Conservation (phyloP, 2,329 filamentous ascomycete species). For the Coleophoma eucalyptorum region DNA sequence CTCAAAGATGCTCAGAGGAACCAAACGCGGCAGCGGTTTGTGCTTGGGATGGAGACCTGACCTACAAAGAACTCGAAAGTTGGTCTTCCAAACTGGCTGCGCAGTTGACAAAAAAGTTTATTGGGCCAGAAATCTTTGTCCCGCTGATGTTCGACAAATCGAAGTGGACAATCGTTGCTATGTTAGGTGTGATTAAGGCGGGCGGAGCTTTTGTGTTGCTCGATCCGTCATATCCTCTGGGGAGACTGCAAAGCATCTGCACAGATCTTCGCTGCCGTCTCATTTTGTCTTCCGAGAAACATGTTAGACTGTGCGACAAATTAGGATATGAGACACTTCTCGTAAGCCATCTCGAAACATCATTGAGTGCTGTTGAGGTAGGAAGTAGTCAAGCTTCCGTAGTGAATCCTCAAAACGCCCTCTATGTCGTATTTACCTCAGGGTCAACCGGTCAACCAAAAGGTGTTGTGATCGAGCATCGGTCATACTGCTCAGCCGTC, state of each 20-base stretch:
- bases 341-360: too few species aligned
- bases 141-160: conserved; percentile 28
- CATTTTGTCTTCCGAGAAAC: too few species aligned
- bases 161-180: conserved; percentile 20
- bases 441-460: conserved; percentile 25
- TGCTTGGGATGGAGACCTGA: neutral
- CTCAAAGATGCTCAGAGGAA: neutral
- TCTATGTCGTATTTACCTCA: conserved; percentile 19
- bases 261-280: too few species aligned
- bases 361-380: too few species aligned
- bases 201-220: conserved; percentile 26
- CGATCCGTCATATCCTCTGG: conserved; percentile 23
- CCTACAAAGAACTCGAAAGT: neutral
- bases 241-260: conserved; percentile 8
- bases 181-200: conserved; percentile 25
- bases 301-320: too few species aligned
- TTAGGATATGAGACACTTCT: too few species aligned
- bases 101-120: neutral
- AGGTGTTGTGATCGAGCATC: conserved; percentile 20
- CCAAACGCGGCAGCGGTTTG: neutral
- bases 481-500: neutral
- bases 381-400: too few species aligned
- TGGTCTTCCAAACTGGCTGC: too few species aligned
- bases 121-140: conserved; percentile 11
- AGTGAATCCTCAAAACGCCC: too few species aligned